Evolutionary conservation across 768 basidiomycete species (phyloP).

Genomic region (Postia placenta): DNA sequence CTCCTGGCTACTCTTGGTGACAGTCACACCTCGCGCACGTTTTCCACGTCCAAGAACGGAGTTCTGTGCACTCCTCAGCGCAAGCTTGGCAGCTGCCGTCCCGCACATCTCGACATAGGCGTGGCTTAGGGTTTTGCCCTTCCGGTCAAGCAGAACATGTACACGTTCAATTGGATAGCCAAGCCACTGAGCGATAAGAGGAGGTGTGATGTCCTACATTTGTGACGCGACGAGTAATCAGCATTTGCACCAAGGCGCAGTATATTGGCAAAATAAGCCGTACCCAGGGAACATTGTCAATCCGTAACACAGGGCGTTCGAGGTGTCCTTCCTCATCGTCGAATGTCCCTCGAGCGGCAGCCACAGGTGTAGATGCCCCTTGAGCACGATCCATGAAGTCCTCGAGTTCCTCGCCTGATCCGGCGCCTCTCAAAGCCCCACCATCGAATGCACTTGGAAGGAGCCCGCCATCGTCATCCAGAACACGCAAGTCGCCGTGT

Average conservation of each 20-base stretch:
- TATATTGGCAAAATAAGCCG: too few species aligned
- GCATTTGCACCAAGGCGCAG: too few species aligned
- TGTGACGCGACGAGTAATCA: too few species aligned
- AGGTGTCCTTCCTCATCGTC: background rate
- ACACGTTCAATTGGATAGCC: constrained; percentile 64
- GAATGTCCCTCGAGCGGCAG: constrained; percentile 10
- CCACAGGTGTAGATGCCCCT: constrained; percentile 26
- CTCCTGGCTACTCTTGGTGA: constrained; percentile 74
- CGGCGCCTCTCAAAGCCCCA: constrained; percentile 10
- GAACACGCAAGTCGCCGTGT: background rate
- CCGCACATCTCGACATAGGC: constrained; percentile 72
- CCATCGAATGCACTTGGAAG: constrained; percentile 23
- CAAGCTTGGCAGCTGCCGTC: constrained; percentile 56
- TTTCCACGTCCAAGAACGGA: constrained; percentile 70
- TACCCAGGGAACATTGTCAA: constrained; percentile 90
- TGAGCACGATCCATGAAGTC: constrained; percentile 28
- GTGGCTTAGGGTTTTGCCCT: constrained; percentile 82
- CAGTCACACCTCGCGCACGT: constrained; percentile 76
- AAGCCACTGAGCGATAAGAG: constrained; percentile 61
- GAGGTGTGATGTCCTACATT: constrained; percentile 75
- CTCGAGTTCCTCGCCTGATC: constrained; percentile 7
- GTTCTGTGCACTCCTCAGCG: constrained; percentile 54
- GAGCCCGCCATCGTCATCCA: constrained; percentile 7
- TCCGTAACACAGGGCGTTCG: constrained; percentile 55
- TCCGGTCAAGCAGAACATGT: constrained; percentile 73